These are phyloP conservation scores for Straminergon stramineum DNA, from an alignment of 225 moss, liverwort and hornwort genomes.

Conservation along the genomic window DNA sequence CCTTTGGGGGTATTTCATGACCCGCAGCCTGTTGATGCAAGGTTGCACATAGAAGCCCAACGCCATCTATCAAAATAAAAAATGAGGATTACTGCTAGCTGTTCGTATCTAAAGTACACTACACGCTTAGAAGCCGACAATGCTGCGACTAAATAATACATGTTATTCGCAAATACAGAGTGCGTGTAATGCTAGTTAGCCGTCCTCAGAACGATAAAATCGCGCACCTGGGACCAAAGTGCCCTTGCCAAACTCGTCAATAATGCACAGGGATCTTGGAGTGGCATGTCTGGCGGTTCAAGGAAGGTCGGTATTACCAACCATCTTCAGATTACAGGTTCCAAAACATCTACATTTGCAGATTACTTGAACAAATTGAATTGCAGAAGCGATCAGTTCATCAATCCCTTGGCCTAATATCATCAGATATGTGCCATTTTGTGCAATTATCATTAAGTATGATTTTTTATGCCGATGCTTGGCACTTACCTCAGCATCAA, in stretches of 20 bases:
- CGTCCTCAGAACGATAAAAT: neutral
- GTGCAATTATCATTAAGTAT: neutral
- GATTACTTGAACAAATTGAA: neutral
- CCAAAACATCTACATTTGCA: neutral
- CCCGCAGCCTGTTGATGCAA: conserved; percentile 42
- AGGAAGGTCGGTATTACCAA: neutral
- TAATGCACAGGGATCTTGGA: conserved; percentile 72
- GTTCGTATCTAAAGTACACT: neutral
- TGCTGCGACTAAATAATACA: neutral
- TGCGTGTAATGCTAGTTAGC: neutral
- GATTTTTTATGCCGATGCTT: neutral
- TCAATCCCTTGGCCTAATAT: neutral
- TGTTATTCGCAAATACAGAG: neutral
- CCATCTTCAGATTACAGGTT: neutral
- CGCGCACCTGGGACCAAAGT: conserved; percentile 67
- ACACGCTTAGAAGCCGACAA: neutral
- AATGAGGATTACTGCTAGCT: neutral
- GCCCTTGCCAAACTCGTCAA: conserved; percentile 98
- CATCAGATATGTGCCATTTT: neutral
- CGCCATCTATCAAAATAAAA: conserved; percentile 58
- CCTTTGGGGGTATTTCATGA: conserved; percentile 52
- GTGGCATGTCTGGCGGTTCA: conserved; percentile 67
- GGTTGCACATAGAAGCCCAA: conserved; percentile 85
- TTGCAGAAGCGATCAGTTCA: neutral
- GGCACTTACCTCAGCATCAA: conserved; percentile 63